Evolutionary conservation across 208 protist genomes (phyloP).

Genomic region (Herpetomonas samuelpessoai): DNA sequence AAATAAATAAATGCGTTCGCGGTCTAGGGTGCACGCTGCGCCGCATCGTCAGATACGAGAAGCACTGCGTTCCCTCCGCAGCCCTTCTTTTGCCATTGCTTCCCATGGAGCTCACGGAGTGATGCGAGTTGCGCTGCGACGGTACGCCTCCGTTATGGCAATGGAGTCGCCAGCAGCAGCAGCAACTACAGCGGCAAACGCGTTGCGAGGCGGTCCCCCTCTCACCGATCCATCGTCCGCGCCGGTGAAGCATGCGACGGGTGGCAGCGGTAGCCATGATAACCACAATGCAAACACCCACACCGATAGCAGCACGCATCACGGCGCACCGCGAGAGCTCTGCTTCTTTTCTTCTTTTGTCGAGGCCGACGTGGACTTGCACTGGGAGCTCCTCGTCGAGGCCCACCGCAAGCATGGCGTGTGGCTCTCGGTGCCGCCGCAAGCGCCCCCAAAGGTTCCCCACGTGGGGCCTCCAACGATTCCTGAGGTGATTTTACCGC

Average conservation of each 20-base stretch:
- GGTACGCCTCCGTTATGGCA: too few relatives aligned
- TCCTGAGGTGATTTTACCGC: constrained; percentile 36
- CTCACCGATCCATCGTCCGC: neutral
- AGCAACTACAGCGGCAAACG: neutral
- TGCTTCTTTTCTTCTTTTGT: constrained; percentile 28
- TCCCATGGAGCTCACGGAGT: too few relatives aligned
- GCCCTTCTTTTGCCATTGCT: too few relatives aligned
- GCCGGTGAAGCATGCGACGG: too few relatives aligned
- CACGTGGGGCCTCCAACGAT: constrained; percentile 33
- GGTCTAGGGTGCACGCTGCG: too few relatives aligned
- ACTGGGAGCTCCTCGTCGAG: constrained; percentile 53
- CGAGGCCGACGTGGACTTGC: constrained; percentile 28
- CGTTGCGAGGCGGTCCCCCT: neutral
- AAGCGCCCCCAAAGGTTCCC: constrained; percentile 45
- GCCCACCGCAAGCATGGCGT: constrained; percentile 77
- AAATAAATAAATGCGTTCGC: too few relatives aligned
- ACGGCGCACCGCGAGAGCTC: neutral
- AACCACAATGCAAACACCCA: too few relatives aligned
- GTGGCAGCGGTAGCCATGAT: too few relatives aligned
- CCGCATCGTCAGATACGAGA: too few relatives aligned
- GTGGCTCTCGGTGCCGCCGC: constrained; percentile 65
- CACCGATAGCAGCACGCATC: neutral
- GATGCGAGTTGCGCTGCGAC: too few relatives aligned
- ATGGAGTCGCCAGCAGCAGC: neutral
- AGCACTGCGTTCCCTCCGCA: too few relatives aligned